Evolutionary conservation across 306 rosid species (phyloP).

Genomic region (Prosopis cineraria): DNA sequence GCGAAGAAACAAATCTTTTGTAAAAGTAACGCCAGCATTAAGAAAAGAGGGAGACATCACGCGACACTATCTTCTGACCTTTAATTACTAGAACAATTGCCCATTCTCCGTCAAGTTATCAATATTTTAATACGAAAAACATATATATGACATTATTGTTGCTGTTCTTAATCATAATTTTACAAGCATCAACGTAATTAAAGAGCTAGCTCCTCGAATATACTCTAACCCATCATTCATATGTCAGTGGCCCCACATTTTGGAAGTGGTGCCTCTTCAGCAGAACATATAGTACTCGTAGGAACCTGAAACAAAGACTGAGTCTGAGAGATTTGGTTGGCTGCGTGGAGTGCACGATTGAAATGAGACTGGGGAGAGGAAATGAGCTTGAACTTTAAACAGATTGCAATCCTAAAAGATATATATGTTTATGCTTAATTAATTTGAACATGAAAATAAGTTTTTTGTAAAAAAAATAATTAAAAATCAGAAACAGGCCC

Average conservation of each 20-base stretch:
- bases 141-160: background rate
- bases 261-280: slow-evolving; percentile 42
- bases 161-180: background rate
- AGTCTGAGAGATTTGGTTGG: slow-evolving; percentile 73
- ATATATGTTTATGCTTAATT: background rate
- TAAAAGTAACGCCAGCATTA: slow-evolving; percentile 36
- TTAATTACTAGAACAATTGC: slow-evolving; percentile 45
- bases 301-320: slow-evolving; percentile 28
- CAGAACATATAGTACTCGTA: slow-evolving; percentile 26
- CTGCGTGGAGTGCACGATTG: slow-evolving; percentile 52
- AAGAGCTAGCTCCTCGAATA: background rate
- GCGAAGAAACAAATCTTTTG: slow-evolving; percentile 28
- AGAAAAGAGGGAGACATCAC: slow-evolving; percentile 45
- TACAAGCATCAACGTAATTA: background rate
- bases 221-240: background rate
- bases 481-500: slow-evolving; percentile 26
- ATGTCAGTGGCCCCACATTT: slow-evolving; percentile 45
- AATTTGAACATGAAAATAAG: background rate
- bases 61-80: slow-evolving; percentile 46
- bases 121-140: slow-evolving; percentile 21
- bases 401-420: background rate
- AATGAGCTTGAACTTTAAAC: slow-evolving; percentile 46
- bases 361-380: slow-evolving; percentile 35
- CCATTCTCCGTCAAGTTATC: slow-evolving; percentile 26
- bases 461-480: background rate